Conservation (phyloP, 495 filamentous ascomycete species). For the Immersiella caudata region DNA sequence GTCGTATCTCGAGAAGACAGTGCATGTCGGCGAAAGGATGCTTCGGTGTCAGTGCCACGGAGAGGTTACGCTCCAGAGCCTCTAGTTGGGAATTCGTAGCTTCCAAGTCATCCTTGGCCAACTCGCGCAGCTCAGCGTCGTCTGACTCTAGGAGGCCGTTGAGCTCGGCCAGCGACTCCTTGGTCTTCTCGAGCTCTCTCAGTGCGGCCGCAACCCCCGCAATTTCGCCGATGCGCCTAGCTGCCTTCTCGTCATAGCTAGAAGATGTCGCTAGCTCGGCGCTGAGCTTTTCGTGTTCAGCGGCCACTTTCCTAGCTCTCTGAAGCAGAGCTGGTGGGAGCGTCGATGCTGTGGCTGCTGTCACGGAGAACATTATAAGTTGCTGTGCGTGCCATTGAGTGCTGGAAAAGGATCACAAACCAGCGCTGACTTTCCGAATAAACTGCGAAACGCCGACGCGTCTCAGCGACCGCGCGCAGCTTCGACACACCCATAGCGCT, state of each 20-base stretch:
- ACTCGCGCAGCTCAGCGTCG: slow-evolving; percentile 56
- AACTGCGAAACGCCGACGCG: slow-evolving; percentile 39
- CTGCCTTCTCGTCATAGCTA: slow-evolving; percentile 71
- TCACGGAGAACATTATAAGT: slow-evolving; percentile 4
- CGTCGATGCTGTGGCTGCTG: slow-evolving; percentile 9
- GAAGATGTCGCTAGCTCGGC: slow-evolving; percentile 51
- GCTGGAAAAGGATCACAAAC: slow-evolving; percentile 28
- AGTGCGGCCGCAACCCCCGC: slow-evolving; percentile 67
- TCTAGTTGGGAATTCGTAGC: slow-evolving; percentile 62
- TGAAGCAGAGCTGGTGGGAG: slow-evolving; percentile 46
- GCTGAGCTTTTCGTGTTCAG: slow-evolving; percentile 62
- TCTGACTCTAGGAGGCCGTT: slow-evolving; percentile 52
- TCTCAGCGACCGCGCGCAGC: slow-evolving; percentile 48
- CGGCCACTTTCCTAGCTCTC: slow-evolving; percentile 43
- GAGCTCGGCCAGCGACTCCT: slow-evolving; percentile 58
- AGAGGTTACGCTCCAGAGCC: slow-evolving; percentile 64
- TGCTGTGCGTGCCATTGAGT: not conserved
- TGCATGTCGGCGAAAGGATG: slow-evolving; percentile 94
- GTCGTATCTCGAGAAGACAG: slow-evolving; percentile 87
- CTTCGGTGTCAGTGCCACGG: slow-evolving; percentile 74
- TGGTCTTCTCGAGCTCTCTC: slow-evolving; percentile 67
- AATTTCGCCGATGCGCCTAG: slow-evolving; percentile 79
- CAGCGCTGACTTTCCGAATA: slow-evolving; percentile 51
- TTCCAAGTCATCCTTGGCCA: slow-evolving; percentile 78
- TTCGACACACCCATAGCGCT: slow-evolving; percentile 58